These are phyloP conservation scores for Zymoseptoria brevis DNA, from an alignment of 2,329 filamentous ascomycete genomes.

Conservation along the genomic window DNA sequence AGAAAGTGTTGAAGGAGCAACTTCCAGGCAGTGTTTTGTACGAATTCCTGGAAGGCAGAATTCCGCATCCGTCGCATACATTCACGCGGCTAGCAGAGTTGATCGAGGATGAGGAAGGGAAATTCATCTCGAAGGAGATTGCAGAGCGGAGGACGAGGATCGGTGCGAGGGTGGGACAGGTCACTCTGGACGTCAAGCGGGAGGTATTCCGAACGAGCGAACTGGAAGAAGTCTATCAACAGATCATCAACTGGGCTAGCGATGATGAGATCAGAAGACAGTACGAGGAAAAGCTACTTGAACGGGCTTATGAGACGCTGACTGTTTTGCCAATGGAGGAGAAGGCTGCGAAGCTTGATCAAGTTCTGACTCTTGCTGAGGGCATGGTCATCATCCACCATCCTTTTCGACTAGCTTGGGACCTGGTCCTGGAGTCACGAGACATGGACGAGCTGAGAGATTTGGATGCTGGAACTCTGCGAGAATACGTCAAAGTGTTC, in stretches of 20 bases:
- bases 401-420: slow-evolving; percentile 82
- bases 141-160: slow-evolving; percentile 80
- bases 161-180: slow-evolving; percentile 73
- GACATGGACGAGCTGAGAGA: slow-evolving; percentile 67
- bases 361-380: slow-evolving; percentile 67
- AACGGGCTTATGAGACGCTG: slow-evolving; percentile 71
- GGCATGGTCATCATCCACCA: slow-evolving; percentile 97
- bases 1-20: slow-evolving; percentile 64
- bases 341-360: slow-evolving; percentile 63
- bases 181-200: slow-evolving; percentile 77
- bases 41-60: slow-evolving; percentile 68
- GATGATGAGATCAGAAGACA: slow-evolving; percentile 77
- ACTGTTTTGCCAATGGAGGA: slow-evolving; percentile 57
- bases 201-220: slow-evolving; percentile 71
- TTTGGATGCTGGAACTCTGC: slow-evolving; percentile 69
- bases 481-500: slow-evolving; percentile 76
- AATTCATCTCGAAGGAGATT: slow-evolving; percentile 82
- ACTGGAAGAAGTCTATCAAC: slow-evolving; percentile 70
- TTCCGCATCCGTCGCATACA: slow-evolving; percentile 70
- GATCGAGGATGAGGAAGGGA: slow-evolving; percentile 76
- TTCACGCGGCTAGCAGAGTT: slow-evolving; percentile 79
- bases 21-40: slow-evolving; percentile 79
- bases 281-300: slow-evolving; percentile 84
- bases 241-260: slow-evolving; percentile 80
- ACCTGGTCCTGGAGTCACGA: slow-evolving; percentile 81